These are phyloP conservation scores for Inga leiocalycina DNA, from an alignment of 306 rosid genomes.

Conservation along the genomic window DNA sequence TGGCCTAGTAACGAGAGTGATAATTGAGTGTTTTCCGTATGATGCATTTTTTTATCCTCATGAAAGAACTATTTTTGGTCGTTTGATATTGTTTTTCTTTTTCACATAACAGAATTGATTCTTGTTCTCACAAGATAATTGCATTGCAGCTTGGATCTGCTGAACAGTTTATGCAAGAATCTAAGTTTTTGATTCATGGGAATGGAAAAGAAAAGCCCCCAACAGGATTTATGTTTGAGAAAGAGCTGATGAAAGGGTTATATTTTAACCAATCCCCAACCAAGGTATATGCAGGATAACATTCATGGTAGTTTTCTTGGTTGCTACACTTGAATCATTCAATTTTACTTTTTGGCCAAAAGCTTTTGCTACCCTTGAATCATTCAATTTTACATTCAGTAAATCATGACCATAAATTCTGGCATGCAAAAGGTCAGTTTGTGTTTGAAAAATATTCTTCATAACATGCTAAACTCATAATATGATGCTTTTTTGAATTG, in stretches of 20 bases:
- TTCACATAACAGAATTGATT: constrained; percentile 10
- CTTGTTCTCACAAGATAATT: constrained; percentile 28
- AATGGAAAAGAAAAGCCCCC: constrained; percentile 88
- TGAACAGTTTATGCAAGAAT: constrained; percentile 81
- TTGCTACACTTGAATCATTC: constrained; percentile 2
- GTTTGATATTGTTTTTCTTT: constrained; percentile 25
- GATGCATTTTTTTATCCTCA: not conserved
- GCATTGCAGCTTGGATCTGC: constrained; percentile 83
- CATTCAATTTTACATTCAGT: constrained; percentile 10
- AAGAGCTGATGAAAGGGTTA: constrained; percentile 94
- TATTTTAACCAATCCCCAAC: constrained; percentile 88
- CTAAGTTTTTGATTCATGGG: constrained; percentile 82
- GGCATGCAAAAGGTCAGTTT: not conserved
- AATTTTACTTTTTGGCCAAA: constrained; percentile 29
- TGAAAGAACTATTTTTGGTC: constrained; percentile 11
- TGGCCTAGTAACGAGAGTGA: not conserved
- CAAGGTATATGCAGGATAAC: constrained; percentile 64
- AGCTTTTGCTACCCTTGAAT: constrained; percentile 9
- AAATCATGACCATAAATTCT: not conserved
- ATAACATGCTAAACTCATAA: not conserved
- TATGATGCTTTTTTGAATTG: not conserved
- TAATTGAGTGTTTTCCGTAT: constrained; percentile 6
- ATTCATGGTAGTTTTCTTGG: not conserved
- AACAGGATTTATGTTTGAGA: constrained; percentile 98
- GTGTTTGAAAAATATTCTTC: not conserved